Evolutionary conservation across 1,284 basidiomycete genomes (phyloP).

Genomic region (Naganishia albida): DNA sequence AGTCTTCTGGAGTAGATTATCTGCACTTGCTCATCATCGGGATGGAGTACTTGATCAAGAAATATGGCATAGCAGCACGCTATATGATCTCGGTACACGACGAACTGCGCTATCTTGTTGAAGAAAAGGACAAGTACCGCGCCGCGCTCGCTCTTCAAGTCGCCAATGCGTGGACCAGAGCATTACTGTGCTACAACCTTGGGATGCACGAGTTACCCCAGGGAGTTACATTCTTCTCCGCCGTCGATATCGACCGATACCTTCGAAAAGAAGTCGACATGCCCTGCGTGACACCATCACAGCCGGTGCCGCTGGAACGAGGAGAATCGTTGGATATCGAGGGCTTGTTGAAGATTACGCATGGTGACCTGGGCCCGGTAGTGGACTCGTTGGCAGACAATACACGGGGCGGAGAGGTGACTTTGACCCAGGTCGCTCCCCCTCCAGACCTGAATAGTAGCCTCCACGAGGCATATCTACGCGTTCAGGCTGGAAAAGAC

Average conservation of each 20-base stretch:
- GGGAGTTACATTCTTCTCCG: conserved; percentile 93
- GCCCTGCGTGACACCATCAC: conserved; percentile 91
- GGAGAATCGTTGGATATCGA: conserved; percentile 83
- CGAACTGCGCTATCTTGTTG: conserved; percentile 90
- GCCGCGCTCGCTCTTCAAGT: conserved; percentile 92
- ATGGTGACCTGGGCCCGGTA: conserved; percentile 14
- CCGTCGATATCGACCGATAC: conserved; percentile 89
- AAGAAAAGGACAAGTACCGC: conserved; percentile 83
- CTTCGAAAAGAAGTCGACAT: conserved; percentile 96
- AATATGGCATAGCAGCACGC: conserved; percentile 83
- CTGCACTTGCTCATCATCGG: conserved; percentile 92
- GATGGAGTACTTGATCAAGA: conserved; percentile 83
- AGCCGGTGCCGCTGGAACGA: conserved; percentile 75
- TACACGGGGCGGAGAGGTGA: not conserved
- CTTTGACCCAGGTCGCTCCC: not conserved
- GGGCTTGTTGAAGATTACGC: conserved; percentile 58
- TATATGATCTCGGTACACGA: conserved; percentile 98
- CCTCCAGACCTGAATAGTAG: conserved; percentile 7
- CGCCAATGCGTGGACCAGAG: conserved; percentile 93
- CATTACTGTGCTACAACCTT: conserved; percentile 86
- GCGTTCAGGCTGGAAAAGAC: conserved; percentile 19
- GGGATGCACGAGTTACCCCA: conserved; percentile 96
- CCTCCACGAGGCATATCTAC: conserved; percentile 17
- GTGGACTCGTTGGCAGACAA: not conserved
- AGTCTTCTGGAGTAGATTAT: conserved; percentile 97